A percentile compares a stretch with the other conserved stretches of the same genome.
Evolutionary conservation across 345 rosid species (phyloP).

Genomic region (Firmiana major): DNA sequence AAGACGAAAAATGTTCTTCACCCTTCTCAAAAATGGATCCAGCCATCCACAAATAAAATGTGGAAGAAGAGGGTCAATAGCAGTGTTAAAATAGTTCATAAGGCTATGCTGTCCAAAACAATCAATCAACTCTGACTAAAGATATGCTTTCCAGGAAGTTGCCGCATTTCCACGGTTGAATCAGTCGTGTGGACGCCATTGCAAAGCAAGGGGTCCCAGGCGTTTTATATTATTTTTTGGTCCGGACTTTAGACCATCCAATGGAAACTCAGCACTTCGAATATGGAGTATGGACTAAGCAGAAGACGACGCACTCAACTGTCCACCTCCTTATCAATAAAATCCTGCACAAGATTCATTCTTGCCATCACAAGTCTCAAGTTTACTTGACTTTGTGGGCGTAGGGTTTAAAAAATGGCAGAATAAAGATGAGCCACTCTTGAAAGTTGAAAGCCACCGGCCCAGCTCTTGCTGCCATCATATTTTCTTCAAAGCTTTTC

Average conservation of each 20-base stretch:
- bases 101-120: background rate
- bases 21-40: no score
- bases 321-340: background rate
- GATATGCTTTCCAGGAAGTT: background rate
- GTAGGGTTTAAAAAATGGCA: background rate
- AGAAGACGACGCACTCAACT: background rate
- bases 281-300: background rate
- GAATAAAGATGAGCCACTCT: background rate
- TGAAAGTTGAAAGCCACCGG: background rate
- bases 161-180: background rate
- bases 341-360: background rate
- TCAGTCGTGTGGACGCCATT: background rate
- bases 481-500: background rate
- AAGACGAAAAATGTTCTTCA: no score
- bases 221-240: background rate
- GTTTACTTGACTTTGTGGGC: background rate
- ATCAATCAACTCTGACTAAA: background rate
- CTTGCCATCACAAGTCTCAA: background rate
- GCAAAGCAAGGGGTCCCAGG: background rate
- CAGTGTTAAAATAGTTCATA: background rate
- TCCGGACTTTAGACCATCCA: background rate
- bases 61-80: no score
- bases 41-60: background rate
- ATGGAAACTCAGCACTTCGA: background rate
- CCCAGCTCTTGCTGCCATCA: background rate